phyloP scores from a whole-genome alignment of 2,329 filamentous ascomycete species.

The Xylaria sp. region DNA sequence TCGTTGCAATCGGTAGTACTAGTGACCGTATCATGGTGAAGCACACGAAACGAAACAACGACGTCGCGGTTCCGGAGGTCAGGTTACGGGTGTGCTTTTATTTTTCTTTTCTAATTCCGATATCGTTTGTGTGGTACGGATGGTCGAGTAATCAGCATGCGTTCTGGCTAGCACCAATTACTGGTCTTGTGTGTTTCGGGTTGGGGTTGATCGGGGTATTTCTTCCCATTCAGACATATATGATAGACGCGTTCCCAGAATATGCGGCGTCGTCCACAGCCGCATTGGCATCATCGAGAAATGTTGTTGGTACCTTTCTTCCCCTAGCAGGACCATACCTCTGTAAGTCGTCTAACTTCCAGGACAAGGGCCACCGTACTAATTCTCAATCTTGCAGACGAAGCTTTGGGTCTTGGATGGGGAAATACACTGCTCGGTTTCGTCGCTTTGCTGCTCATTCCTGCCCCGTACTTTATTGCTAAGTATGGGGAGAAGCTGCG shows the following conservation, averaged over 20 bases:
- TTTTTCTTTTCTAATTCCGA: conserved; percentile 34
- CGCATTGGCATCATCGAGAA: conserved; percentile 32
- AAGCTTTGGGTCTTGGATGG: conserved; percentile 31
- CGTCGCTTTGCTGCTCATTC: conserved; percentile 31
- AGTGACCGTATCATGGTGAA: conserved; percentile 32
- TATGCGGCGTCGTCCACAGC: conserved; percentile 36
- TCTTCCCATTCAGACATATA: conserved; percentile 34
- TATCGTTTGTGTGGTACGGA: conserved; percentile 33
- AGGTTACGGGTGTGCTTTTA: conserved; percentile 31
- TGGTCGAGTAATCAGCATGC: conserved; percentile 31
- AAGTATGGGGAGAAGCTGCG: conserved; percentile 17
- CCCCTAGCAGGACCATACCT: conserved; percentile 33
- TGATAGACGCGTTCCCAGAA: conserved; percentile 36
- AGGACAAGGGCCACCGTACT: neutral
- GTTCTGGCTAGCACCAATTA: conserved; percentile 34
- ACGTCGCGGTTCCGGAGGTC: conserved; percentile 26
- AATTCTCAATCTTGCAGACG: conserved; percentile 18
- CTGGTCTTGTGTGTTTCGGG: conserved; percentile 30
- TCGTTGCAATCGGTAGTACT: conserved; percentile 22
- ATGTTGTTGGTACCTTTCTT: conserved; percentile 33
- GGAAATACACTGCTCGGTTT: conserved; percentile 33
- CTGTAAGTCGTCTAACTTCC: conserved; percentile 22
- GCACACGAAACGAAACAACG: conserved; percentile 22
- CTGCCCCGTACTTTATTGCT: conserved; percentile 33
- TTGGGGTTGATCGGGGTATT: conserved; percentile 33